phyloP scores from a whole-genome alignment of 179 eudicot genomes.

The Corrigiola litoralis region DNA sequence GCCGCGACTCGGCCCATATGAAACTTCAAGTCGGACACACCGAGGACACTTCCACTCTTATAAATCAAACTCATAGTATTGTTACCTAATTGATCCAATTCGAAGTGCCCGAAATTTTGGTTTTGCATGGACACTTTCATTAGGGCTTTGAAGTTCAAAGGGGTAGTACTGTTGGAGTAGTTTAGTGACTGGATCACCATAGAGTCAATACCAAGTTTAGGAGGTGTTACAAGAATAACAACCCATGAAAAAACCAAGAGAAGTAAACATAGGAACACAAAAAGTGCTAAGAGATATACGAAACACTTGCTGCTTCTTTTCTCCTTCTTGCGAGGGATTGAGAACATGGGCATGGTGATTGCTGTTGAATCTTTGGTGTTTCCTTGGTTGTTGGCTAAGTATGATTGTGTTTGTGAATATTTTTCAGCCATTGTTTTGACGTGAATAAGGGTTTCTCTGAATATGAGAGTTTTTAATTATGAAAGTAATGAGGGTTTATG shows the following conservation, averaged over 20 bases:
- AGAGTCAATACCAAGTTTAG: constrained; percentile 16
- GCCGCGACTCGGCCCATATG: constrained; percentile 8
- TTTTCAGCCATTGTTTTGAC: neutral
- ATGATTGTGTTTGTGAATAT: neutral
- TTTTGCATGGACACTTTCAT: constrained; percentile 25
- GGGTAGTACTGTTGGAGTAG: constrained; percentile 15
- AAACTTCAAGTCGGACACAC: constrained; percentile 10
- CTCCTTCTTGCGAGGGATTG: neutral
- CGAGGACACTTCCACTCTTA: constrained; percentile 25
- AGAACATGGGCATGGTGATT: neutral
- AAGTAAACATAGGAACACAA: constrained; percentile 23
- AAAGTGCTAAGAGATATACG: constrained; percentile 21
- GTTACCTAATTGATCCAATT: neutral
- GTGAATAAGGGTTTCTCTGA: neutral
- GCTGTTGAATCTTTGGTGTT: neutral
- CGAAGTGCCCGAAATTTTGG: constrained; percentile 38
- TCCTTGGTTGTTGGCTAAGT: neutral
- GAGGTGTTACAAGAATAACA: constrained; percentile 21
- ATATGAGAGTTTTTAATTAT: no score
- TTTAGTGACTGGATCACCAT: constrained; percentile 20
- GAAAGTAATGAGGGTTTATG: no score
- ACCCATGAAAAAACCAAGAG: constrained; percentile 24
- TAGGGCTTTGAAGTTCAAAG: constrained; percentile 24
- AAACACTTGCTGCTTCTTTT: constrained; percentile 26
- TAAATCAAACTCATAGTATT: constrained; percentile 22